phyloP scores from a whole-genome alignment of 2,329 filamentous ascomycete species.

The Penicillium olsonii region DNA sequence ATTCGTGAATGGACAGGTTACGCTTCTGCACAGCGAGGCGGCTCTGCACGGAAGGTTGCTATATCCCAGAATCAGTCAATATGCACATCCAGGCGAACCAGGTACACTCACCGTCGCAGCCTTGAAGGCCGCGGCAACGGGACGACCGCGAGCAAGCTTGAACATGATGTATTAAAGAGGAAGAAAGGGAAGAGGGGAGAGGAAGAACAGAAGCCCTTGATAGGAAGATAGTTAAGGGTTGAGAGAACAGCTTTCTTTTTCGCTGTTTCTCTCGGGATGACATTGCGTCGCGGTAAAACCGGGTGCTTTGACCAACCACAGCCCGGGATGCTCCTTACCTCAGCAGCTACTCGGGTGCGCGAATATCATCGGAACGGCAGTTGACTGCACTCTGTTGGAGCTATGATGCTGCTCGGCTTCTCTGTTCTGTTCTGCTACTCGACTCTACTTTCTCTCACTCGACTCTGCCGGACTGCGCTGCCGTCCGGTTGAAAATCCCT shows the following conservation, averaged over 20 bases:
- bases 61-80: slow-evolving; percentile 23
- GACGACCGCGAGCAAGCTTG: slow-evolving; percentile 79
- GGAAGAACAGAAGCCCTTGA: slow-evolving; percentile 13
- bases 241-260: slow-evolving; percentile 41
- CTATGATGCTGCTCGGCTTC: too few relatives aligned
- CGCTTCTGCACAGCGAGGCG: slow-evolving; percentile 70
- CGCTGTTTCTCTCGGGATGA: slow-evolving; percentile 29
- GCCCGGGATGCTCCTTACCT: slow-evolving; percentile 29
- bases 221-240: slow-evolving; percentile 8
- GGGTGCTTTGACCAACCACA: slow-evolving; percentile 33
- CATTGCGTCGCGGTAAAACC: slow-evolving; percentile 28
- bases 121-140: slow-evolving; percentile 76
- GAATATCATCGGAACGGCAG: slow-evolving; percentile 31
- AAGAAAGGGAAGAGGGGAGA: slow-evolving; percentile 15
- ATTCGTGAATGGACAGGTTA: slow-evolving; percentile 96
- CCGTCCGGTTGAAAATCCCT: too few relatives aligned
- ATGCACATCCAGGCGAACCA: slow-evolving; percentile 12
- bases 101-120: slow-evolving; percentile 67
- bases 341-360: slow-evolving; percentile 27
- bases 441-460: background rate
- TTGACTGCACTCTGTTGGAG: too few relatives aligned
- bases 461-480: background rate
- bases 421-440: background rate
- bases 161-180: slow-evolving; percentile 65
- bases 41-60: slow-evolving; percentile 59